phyloP scores from a whole-genome alignment of 208 protist species.

The Angomonas deanei region DNA sequence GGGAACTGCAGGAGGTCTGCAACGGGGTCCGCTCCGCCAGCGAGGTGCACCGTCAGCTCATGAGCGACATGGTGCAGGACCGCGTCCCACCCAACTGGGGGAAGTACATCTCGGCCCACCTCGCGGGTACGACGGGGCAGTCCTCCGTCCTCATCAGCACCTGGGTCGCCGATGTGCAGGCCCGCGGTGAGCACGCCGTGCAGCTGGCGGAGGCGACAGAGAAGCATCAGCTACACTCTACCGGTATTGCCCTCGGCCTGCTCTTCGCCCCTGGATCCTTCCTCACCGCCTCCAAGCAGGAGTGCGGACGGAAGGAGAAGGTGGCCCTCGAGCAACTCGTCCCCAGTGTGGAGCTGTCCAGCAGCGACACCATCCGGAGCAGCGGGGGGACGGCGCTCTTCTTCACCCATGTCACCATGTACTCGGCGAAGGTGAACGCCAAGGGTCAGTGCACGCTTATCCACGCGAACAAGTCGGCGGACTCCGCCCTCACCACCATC shows the following conservation, averaged over 20 bases:
- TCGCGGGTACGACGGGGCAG: conserved; percentile 22
- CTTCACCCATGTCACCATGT: conserved; percentile 41
- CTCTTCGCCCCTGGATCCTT: conserved; percentile 95
- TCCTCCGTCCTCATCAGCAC: conserved; percentile 30
- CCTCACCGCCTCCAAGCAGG: conserved; percentile 97
- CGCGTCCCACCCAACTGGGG: conserved; percentile 85
- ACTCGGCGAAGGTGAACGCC: conserved; percentile 40
- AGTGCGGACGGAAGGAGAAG: conserved; percentile 68
- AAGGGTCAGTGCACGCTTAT: conserved; percentile 38
- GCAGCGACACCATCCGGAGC: not conserved
- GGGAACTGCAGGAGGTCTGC: conserved; percentile 54
- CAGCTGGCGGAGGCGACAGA: conserved; percentile 41
- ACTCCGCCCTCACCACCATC: conserved; percentile 15
- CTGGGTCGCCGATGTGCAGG: conserved; percentile 65
- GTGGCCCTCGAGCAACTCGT: conserved; percentile 93
- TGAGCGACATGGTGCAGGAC: conserved; percentile 75
- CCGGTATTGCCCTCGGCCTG: conserved; percentile 88
- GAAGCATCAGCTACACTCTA: conserved; percentile 13
- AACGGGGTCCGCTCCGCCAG: conserved; percentile 80
- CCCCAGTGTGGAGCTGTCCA: conserved; percentile 52
- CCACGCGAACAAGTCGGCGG: conserved; percentile 11
- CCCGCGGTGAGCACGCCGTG: conserved; percentile 44
- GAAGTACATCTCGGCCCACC: conserved; percentile 26
- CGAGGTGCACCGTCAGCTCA: conserved; percentile 81
- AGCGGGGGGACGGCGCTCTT: conserved; percentile 7